Evolutionary conservation across 352 stramenopile genomes (phyloP), one percentile per base, ranked within the genome.

Genomic region (Aphanomyces invadans): DNA sequence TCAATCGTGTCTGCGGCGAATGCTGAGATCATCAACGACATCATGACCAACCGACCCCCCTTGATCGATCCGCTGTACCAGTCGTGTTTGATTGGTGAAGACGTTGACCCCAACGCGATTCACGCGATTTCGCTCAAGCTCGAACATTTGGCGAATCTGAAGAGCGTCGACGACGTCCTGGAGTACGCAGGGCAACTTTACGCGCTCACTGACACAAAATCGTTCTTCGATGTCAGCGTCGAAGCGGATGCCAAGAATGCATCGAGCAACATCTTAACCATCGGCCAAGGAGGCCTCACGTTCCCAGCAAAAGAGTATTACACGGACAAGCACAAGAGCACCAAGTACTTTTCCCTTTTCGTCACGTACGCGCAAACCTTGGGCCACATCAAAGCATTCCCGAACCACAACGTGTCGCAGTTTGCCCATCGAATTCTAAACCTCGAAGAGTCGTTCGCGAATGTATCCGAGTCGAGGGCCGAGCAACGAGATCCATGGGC

Each of bases 381-480:
- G 29, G 44, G 21, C 31, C 19, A 1, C 19, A 23, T 61, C 36
- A 44, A 68, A 2, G 32, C 36, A 1, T 61, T 60, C 38, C 28
- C 31, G 17, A 25, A 25, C 4, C 32, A 42, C 61, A 68, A 68
- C 19, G 28, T 52, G 7, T 59, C 29, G 1, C 12, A 15, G 1
- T 52, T 61, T 11, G 73, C 79, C 2, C 56, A 80, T 9, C 69
- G 71, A 42, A 67, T 90, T 15, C 78, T 80, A 59, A 49, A 74
- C 2, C 70, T 92, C 33, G 83, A 92, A 71, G 68, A 70, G 28
- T 55, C 49, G 10, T 62, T 92, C 17, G 81, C 83, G 5, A 65
- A 77, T 28, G 67, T 74, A n/a, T 76, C 82, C 55, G 83, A 88
- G 74, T 87, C 79, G 28, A 83, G 76, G 28, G 85, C 82, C 9